Evolutionary conservation across 495 filamentous ascomycete genomes (phyloP).

Genomic region (Rhypophila decipiens): DNA sequence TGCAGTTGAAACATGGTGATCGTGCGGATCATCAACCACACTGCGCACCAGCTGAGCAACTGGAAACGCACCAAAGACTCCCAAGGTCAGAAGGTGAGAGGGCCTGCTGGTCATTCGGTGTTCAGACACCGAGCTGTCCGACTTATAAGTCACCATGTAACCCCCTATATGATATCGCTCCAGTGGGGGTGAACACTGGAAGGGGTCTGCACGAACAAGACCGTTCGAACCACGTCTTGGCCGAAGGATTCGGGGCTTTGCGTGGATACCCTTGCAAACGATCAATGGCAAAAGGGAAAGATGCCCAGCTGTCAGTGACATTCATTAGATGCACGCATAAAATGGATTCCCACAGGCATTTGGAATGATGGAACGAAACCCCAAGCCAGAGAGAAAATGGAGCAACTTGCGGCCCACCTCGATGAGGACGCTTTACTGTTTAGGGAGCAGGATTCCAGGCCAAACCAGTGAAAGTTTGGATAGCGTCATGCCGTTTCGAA

Average conservation of each 20-base stretch:
- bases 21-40: background rate
- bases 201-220: background rate
- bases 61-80: background rate
- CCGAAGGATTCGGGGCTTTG: slow-evolving; percentile 1
- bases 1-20: slow-evolving; percentile 4
- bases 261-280: too few relatives aligned
- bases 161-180: background rate
- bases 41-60: background rate
- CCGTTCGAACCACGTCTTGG: background rate
- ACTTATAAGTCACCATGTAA: background rate
- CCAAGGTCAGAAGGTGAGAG: background rate
- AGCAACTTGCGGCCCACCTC: too few relatives aligned
- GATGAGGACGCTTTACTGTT: too few relatives aligned
- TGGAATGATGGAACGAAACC: too few relatives aligned
- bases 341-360: too few relatives aligned
- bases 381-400: too few relatives aligned
- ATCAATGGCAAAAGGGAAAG: too few relatives aligned
- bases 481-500: too few relatives aligned
- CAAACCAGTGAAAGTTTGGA: too few relatives aligned
- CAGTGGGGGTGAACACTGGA: background rate
- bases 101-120: background rate
- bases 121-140: background rate
- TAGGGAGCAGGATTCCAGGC: too few relatives aligned
- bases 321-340: too few relatives aligned
- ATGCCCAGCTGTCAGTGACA: too few relatives aligned